These are phyloP conservation scores for Ogataea ganodermae DNA, from an alignment of 805 yeast species.

Conservation along the genomic window DNA sequence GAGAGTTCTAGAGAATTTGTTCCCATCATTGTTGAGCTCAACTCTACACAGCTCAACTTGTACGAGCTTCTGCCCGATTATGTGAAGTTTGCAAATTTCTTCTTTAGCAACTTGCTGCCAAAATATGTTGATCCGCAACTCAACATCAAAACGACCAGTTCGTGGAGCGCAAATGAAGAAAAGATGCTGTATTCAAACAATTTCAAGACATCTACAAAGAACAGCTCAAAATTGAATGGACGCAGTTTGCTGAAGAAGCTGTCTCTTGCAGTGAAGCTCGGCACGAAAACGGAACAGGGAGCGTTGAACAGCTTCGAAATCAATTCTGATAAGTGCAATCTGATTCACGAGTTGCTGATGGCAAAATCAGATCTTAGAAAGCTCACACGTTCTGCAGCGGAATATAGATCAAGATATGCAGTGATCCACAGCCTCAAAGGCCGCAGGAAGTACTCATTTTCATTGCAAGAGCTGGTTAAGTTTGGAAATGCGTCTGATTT, in stretches of 20 bases:
- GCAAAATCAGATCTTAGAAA: constrained; percentile 15
- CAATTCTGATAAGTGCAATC: constrained; percentile 6
- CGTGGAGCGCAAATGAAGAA: neutral
- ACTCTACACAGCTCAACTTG: constrained; percentile 36
- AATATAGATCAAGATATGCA: constrained; percentile 5
- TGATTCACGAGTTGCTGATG: constrained; percentile 17
- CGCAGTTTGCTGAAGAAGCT: constrained; percentile 3
- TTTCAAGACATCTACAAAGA: neutral
- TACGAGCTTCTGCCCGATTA: constrained; percentile 21
- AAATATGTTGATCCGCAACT: constrained; percentile 31
- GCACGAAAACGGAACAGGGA: neutral
- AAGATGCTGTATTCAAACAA: neutral
- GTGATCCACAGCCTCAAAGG: constrained; percentile 13
- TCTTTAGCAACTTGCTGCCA: constrained; percentile 27
- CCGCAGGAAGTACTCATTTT: constrained; percentile 19
- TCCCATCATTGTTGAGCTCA: constrained; percentile 34
- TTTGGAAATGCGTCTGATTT: constrained; percentile 38
- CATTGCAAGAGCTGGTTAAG: constrained; percentile 34
- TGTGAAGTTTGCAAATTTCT: constrained; percentile 20
- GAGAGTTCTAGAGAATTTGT: constrained; percentile 5
- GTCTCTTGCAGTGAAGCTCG: neutral
- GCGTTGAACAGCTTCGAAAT: constrained; percentile 4
- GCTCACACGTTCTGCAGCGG: constrained; percentile 12
- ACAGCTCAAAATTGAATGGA: neutral
- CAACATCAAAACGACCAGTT: constrained; percentile 23